A percentile compares a stretch with the other conserved stretches of the same genome.
phyloP scores from a whole-genome alignment of 805 yeast genomes.

The Grigorovia humatica region DNA sequence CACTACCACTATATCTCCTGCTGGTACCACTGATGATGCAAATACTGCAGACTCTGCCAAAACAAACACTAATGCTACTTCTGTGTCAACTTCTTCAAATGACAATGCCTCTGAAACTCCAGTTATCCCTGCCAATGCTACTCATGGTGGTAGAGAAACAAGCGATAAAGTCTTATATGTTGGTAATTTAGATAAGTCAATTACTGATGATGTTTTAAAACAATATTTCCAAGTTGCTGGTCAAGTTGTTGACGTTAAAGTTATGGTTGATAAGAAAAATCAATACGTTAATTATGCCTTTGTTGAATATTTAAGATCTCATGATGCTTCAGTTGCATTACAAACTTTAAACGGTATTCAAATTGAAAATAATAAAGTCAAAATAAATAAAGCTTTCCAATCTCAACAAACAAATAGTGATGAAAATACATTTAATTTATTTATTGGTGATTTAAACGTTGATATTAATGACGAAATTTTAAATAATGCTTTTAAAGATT shows the following conservation, averaged over 20 bases:
- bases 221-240: constrained; percentile 57
- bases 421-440: constrained; percentile 57
- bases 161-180: constrained; percentile 67
- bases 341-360: constrained; percentile 48
- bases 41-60: constrained; percentile 4
- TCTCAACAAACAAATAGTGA: constrained; percentile 54
- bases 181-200: constrained; percentile 57
- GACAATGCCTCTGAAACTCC: constrained; percentile 8
- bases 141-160: constrained; percentile 73
- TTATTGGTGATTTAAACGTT: constrained; percentile 76
- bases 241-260: constrained; percentile 51
- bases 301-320: constrained; percentile 55
- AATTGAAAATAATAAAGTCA: constrained; percentile 45
- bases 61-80: neutral
- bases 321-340: constrained; percentile 53
- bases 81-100: neutral
- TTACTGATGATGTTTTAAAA: constrained; percentile 51
- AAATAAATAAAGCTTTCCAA: constrained; percentile 77
- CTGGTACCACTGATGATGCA: constrained; percentile 4
- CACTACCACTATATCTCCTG: neutral
- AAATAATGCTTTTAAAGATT: constrained; percentile 44
- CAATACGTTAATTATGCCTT: constrained; percentile 75
- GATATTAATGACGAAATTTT: constrained; percentile 75
- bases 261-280: constrained; percentile 65
- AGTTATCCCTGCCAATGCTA: constrained; percentile 54